phyloP scores from a whole-genome alignment of 352 stramenopile species.

The Pythium grandisporangium region DNA sequence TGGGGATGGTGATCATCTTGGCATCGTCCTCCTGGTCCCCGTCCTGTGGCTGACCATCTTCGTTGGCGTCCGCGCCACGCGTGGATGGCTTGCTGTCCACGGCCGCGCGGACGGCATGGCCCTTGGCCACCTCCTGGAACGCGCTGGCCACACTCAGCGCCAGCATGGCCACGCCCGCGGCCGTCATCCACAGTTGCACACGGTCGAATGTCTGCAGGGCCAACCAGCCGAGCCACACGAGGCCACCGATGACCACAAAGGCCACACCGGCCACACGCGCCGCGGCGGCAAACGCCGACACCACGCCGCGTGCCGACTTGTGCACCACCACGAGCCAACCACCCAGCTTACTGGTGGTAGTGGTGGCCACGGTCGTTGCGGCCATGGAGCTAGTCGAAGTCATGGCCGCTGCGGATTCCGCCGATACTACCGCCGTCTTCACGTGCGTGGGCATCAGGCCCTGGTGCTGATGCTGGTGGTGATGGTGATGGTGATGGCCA shows the following conservation, averaged over 20 bases:
- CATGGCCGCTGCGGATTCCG: no score
- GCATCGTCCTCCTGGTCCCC: no score
- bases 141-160: slow-evolving; percentile 47
- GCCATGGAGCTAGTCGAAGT: no score
- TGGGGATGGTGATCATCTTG: slow-evolving; percentile 43
- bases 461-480: no score
- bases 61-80: not conserved
- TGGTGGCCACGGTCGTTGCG: no score
- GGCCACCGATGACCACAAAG: slow-evolving; percentile 24
- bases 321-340: slow-evolving; percentile 10
- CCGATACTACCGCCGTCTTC: no score
- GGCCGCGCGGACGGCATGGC: slow-evolving; percentile 37
- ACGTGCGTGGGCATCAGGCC: slow-evolving; percentile 9
- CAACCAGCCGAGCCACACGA: slow-evolving; percentile 36
- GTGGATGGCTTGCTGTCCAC: slow-evolving; percentile 20
- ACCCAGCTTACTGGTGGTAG: no score
- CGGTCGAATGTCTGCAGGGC: slow-evolving; percentile 32
- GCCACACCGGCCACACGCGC: slow-evolving; percentile 17
- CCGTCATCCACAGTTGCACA: slow-evolving; percentile 65
- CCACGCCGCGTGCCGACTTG: slow-evolving; percentile 12
- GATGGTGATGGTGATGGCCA: slow-evolving; percentile 5
- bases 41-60: no score
- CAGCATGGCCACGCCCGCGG: slow-evolving; percentile 48
- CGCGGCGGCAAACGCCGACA: slow-evolving; percentile 14
- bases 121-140: slow-evolving; percentile 45